These are phyloP conservation scores for Rossbeevera mucosa DNA, from an alignment of 768 basidiomycete genomes.

Conservation along the genomic window DNA sequence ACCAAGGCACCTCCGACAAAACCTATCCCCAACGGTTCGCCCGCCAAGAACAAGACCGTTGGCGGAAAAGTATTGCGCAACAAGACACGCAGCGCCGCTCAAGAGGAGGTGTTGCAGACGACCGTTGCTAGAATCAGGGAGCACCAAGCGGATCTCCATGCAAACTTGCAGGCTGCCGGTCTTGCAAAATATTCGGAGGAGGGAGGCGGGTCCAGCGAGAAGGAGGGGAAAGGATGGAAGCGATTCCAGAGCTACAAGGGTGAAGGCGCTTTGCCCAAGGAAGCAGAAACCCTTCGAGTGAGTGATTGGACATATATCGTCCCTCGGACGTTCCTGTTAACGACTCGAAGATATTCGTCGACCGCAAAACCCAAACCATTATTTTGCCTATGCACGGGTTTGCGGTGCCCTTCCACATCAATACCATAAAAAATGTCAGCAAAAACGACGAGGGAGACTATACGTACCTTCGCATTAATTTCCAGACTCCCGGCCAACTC, in stretches of 20 bases:
- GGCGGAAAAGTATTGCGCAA: slow-evolving; percentile 85
- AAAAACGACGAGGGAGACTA: slow-evolving; percentile 96
- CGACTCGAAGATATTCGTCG: slow-evolving; percentile 71
- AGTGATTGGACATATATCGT: slow-evolving; percentile 23
- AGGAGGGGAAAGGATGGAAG: slow-evolving; percentile 92
- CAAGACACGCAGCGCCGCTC: slow-evolving; percentile 83
- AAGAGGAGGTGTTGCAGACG: slow-evolving; percentile 78
- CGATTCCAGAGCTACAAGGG: slow-evolving; percentile 96
- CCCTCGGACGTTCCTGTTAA: slow-evolving; percentile 7
- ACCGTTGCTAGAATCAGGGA: slow-evolving; percentile 75
- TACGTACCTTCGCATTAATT: slow-evolving; percentile 93
- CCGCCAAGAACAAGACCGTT: slow-evolving; percentile 67
- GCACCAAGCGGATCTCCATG: slow-evolving; percentile 83
- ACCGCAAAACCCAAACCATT: slow-evolving; percentile 85
- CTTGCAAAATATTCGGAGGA: slow-evolving; percentile 80
- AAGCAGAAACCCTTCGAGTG: slow-evolving; percentile 77
- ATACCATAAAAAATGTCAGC: slow-evolving; percentile 95
- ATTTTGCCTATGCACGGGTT: slow-evolving; percentile 92
- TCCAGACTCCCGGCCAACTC: slow-evolving; percentile 96
- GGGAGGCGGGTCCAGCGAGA: slow-evolving; percentile 66
- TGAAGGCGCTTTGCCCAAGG: slow-evolving; percentile 83
- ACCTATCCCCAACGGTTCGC: slow-evolving; percentile 59
- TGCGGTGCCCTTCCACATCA: slow-evolving; percentile 96
- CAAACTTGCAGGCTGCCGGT: slow-evolving; percentile 71
- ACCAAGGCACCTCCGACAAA: slow-evolving; percentile 48